Percentiles rank a stretch among this genome's conserved stretches.
These are phyloP conservation scores for Chlorella sp. DNA, from an alignment of 139 green algal species.

Conservation along the genomic window DNA sequence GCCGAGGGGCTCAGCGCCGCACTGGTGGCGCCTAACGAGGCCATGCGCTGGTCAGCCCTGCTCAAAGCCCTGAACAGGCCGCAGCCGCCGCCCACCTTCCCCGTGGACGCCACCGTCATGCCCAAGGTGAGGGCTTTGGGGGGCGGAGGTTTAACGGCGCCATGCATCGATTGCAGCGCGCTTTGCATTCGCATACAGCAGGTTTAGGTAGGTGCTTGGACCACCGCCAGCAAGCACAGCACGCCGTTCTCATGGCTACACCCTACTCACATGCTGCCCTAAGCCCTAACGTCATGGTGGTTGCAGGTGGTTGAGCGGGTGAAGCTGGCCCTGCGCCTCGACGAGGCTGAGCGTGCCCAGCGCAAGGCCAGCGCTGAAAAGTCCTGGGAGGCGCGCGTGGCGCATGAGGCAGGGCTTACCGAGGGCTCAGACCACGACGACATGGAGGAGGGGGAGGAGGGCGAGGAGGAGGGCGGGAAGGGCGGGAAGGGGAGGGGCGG, in stretches of 20 bases:
- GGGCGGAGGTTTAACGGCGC: background rate
- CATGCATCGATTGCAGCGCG: background rate
- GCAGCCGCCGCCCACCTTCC: slow-evolving; percentile 55
- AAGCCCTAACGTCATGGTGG: background rate
- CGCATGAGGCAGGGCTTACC: slow-evolving; percentile 5
- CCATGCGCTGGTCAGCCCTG: slow-evolving; percentile 42
- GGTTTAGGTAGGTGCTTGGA: background rate
- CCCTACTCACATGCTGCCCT: background rate
- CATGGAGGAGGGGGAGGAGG: background rate
- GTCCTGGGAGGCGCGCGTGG: slow-evolving; percentile 30
- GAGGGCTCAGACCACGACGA: background rate
- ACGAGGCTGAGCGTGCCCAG: slow-evolving; percentile 51
- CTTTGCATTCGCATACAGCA: background rate
- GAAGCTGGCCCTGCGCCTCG: slow-evolving; percentile 49
- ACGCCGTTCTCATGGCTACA: too few species aligned
- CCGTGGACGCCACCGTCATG: slow-evolving; percentile 57
- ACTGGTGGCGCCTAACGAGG: slow-evolving; percentile 75
- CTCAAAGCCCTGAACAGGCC: slow-evolving; percentile 18
- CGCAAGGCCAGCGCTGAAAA: slow-evolving; percentile 54
- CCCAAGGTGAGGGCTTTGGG: slow-evolving; percentile 21
- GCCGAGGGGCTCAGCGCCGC: slow-evolving; percentile 65
- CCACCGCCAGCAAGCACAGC: background rate
- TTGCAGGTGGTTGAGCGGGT: slow-evolving; percentile 23
- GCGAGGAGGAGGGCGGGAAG: background rate
- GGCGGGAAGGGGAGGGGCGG: too few species aligned